Base-by-base conservation (phyloP, 192 early-diverging fungal species). In the Coemansia umbellata region DNA sequence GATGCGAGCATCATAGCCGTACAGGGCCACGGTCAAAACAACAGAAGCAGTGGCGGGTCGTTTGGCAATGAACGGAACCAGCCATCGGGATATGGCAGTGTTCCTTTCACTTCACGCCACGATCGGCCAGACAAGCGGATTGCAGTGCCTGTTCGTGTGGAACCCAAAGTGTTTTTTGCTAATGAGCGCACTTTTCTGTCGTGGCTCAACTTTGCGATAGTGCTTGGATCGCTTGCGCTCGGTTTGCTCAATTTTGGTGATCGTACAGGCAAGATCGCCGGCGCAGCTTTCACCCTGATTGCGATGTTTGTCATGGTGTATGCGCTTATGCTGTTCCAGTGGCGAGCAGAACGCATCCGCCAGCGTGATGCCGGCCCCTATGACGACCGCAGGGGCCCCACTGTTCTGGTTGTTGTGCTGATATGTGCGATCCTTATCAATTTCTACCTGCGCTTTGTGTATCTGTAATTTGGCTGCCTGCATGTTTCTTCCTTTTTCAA, bases 151-250 rank as follows among this genome's bases (percentile, higher is more conserved):
- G 78, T 86, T 27, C 81, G 87, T 6, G 80, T 91, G n/a, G 89
- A 92, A 35, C 91, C 91, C 50, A 96, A 96, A 55, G 88, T 94
- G 10, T 94, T 92, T 63, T 94, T 96, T 69, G 92, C 92, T 27
- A 96, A 96, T 62, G 93, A 95, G 72, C 82, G 93, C 17, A 95
- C 93, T 1, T 93, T 94, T 49, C 72, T 94, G 33, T 85, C 91
- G 4, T 95, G 91, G 91, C 78, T 93, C 33, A 87, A 89, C 58
- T 91, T 93, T 68, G 81, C 87, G 7, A 84, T 87, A 30, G 78
- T 91, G 10, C 64, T 91, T 31, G 87, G 86, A 10, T 84, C 84
- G 18, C 74, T 91, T 19, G 86, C 85, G n/a, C 79, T 91, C 32
- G 86, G 87, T 1, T 56, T 91, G 43, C 61, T 91, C 33, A 91